Conservation (phyloP, 2,329 filamentous ascomycete genomes). For the Elsinoe batatas region DNA sequence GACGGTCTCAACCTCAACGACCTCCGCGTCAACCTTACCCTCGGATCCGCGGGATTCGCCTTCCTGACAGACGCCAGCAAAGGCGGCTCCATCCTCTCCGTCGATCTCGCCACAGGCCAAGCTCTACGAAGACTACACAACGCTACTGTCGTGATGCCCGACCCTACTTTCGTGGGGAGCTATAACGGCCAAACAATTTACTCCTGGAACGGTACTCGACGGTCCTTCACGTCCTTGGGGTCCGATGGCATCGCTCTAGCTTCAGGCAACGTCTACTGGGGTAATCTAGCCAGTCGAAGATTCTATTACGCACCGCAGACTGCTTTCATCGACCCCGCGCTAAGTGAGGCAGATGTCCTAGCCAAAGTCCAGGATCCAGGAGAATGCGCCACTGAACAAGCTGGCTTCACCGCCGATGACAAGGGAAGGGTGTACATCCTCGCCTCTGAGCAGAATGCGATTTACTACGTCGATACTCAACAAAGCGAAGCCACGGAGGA, state of each 20-base stretch:
- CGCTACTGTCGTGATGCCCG: constrained; percentile 30
- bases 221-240: constrained; percentile 18
- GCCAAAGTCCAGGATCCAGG: constrained; percentile 31
- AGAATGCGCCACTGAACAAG: constrained; percentile 33
- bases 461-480: constrained; percentile 34
- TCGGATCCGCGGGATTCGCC: constrained; percentile 31
- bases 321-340: constrained; percentile 24
- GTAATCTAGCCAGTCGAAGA: constrained; percentile 32
- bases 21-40: constrained; percentile 35
- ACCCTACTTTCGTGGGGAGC: constrained; percentile 31
- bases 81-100: constrained; percentile 30
- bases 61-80: constrained; percentile 34
- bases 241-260: constrained; percentile 30
- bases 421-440: constrained; percentile 33
- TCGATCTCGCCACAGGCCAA: constrained; percentile 30
- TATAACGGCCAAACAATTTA: constrained; percentile 26
- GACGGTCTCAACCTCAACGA: constrained; percentile 34
- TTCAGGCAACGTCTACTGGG: constrained; percentile 35
- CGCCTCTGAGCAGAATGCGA: constrained; percentile 36
- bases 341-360: constrained; percentile 29
- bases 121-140: constrained; percentile 31
- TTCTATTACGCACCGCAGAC: constrained; percentile 34
- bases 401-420: constrained; percentile 35
- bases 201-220: constrained; percentile 22
- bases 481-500: constrained; percentile 27